These are phyloP conservation scores for Thielaviopsis populi DNA, from an alignment of 2,329 filamentous ascomycete species.

Conservation along the genomic window DNA sequence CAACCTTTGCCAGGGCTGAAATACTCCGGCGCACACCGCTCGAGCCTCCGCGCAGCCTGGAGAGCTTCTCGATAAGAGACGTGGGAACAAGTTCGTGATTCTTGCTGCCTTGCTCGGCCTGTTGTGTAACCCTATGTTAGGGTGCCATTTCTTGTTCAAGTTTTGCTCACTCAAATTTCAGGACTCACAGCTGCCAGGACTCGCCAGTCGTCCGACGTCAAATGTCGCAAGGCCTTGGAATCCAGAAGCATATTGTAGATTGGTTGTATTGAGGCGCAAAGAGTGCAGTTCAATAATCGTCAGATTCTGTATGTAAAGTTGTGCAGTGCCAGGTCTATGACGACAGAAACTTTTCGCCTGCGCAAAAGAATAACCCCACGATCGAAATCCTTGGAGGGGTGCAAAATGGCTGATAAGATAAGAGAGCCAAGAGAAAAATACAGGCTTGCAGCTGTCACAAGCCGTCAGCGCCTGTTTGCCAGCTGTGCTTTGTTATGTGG, in stretches of 20 bases:
- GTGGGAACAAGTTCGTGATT: slow-evolving; percentile 97
- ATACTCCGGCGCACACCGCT: slow-evolving; percentile 75
- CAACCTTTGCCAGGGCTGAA: slow-evolving; percentile 78
- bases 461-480: background rate
- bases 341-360: slow-evolving; percentile 11
- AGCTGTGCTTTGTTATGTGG: background rate
- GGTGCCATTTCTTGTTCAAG: background rate
- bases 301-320: background rate
- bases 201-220: slow-evolving; percentile 85
- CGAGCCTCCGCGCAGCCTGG: slow-evolving; percentile 62
- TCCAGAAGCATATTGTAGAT: slow-evolving; percentile 70
- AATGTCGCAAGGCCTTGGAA: slow-evolving; percentile 81
- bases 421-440: background rate
- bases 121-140: slow-evolving; percentile 18
- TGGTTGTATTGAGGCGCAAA: background rate
- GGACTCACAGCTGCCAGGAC: slow-evolving; percentile 72
- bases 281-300: background rate
- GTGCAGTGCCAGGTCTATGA: background rate
- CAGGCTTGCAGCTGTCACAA: background rate
- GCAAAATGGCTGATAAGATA: slow-evolving; percentile 14
- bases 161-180: slow-evolving; percentile 5
- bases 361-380: slow-evolving; percentile 10
- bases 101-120: slow-evolving; percentile 88
- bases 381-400: slow-evolving; percentile 9
- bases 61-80: slow-evolving; percentile 67